Evolutionary conservation across 2,329 filamentous ascomycete species (phyloP).

Genomic region (Ophiosphaerella herpotricha): DNA sequence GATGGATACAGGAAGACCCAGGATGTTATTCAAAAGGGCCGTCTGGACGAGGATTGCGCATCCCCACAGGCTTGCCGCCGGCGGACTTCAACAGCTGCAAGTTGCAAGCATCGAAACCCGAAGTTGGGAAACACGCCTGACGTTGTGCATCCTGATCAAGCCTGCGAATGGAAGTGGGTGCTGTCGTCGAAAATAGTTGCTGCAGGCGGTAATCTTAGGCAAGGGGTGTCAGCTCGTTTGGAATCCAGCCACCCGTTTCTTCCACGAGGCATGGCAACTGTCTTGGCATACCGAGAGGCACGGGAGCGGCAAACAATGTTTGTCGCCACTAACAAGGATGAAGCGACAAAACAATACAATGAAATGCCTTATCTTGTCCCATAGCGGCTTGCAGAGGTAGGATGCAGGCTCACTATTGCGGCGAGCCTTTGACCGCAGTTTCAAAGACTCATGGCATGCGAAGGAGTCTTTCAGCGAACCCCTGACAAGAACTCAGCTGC

Average conservation of each 20-base stretch:
- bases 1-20: too few relatives aligned
- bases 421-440: background rate
- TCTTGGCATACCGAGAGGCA: conserved; percentile 23
- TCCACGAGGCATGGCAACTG: conserved; percentile 21
- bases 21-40: too few relatives aligned
- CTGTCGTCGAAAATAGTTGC: background rate
- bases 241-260: conserved; percentile 39
- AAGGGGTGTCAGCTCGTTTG: conserved; percentile 36
- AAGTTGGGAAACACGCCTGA: too few relatives aligned
- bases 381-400: background rate
- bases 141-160: too few relatives aligned
- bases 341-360: conserved; percentile 11
- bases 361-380: conserved; percentile 7
- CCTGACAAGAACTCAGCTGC: conserved; percentile 21
- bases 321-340: background rate
- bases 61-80: too few relatives aligned
- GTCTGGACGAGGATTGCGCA: too few relatives aligned
- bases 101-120: too few relatives aligned
- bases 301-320: conserved; percentile 16
- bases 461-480: conserved; percentile 19
- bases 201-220: conserved; percentile 26
- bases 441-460: conserved; percentile 2
- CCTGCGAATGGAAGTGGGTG: background rate
- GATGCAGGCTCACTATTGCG: background rate
- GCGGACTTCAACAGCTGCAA: too few relatives aligned